Percentiles rank a stretch among this genome's conserved stretches.
phyloP scores from a whole-genome alignment of 148 eudicot species.

The Fagopyrum tataricum region DNA sequence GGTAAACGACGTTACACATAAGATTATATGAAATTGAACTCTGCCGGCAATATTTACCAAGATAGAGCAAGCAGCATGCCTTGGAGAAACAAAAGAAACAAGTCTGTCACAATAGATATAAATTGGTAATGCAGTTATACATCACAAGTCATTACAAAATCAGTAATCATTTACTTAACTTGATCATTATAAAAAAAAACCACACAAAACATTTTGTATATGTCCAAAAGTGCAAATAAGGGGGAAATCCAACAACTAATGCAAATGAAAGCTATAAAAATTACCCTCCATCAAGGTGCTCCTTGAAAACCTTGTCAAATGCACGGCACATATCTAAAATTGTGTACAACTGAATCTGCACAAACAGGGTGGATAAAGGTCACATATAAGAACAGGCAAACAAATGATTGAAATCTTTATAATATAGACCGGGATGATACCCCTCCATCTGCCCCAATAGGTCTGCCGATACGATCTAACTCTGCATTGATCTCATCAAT shows the following conservation, averaged over 20 bases:
- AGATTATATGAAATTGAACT: neutral
- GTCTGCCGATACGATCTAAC: slow-evolving; percentile 88
- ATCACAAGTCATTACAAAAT: too few species aligned
- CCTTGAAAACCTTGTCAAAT: slow-evolving; percentile 70
- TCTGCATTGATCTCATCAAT: slow-evolving; percentile 93
- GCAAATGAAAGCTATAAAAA: neutral
- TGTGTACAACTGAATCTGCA: slow-evolving; percentile 68
- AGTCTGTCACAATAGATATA: neutral
- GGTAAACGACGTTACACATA: neutral
- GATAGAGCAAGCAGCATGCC: neutral
- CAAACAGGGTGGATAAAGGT: slow-evolving; percentile 16
- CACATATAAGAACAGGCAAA: slow-evolving; percentile 12
- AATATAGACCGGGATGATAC: slow-evolving; percentile 32
- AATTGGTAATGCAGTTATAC: neutral
- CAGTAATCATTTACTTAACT: too few species aligned
- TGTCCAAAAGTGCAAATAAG: neutral
- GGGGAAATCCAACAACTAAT: neutral
- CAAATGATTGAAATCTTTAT: neutral
- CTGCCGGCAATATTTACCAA: neutral
- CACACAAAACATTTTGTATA: neutral
- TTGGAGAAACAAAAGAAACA: neutral
- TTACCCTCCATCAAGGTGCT: slow-evolving; percentile 86
- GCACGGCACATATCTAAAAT: slow-evolving; percentile 80
- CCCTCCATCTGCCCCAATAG: slow-evolving; percentile 89
- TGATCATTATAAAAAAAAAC: too few species aligned